Evolutionary conservation across 768 basidiomycete species (phyloP), one percentile per base, ranked within the genome.

Genomic region (Butyriboletus loyo): DNA sequence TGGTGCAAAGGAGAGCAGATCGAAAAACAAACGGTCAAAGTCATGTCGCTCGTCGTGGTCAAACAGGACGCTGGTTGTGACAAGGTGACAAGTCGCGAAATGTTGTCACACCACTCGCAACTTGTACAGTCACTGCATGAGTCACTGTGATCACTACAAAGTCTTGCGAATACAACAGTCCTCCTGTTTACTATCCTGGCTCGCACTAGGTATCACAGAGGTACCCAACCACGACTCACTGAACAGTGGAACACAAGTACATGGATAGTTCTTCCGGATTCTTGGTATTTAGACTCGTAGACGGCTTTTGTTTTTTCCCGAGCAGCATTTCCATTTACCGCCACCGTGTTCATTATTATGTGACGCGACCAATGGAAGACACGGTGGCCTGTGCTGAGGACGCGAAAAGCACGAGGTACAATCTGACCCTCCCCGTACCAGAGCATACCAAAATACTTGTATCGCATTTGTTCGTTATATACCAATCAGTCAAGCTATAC

Each of bases 1-100:
- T 22, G 6, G 13, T 14, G 19, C 15, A 17, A 36, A 36, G 32
- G 22, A 28, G 35, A 5, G 30, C n/a, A 43, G 31, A 40, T 24
- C 22, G 38, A 32, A 22, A 42, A 51, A 68, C 63, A 17, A 49
- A 63, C 66, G 14, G 37, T 52, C 38, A 66, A 57, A 39, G 57
- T 46, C 67, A 57, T 63, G 57, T 56, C 47, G 49, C 35, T 41
- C 3, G 58, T 64, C 30, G 62, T 60, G 44, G 65, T 65, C 25
- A 61, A 60, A 56, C 52, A 59, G 47, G 53, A 58, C 52, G 52
- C 21, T 32, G 22, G 17, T 15, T 32, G 56, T 63, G 65, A 60
- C 56, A 44, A 3, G 9, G 49, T 55, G 36, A 52, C 40, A 66
- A 44, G 31, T 42, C 55, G 56, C 57, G 66, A 50, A 45, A 44